Base-by-base conservation (phyloP, 164 flowering plant species). In the Santalum album region DNA sequence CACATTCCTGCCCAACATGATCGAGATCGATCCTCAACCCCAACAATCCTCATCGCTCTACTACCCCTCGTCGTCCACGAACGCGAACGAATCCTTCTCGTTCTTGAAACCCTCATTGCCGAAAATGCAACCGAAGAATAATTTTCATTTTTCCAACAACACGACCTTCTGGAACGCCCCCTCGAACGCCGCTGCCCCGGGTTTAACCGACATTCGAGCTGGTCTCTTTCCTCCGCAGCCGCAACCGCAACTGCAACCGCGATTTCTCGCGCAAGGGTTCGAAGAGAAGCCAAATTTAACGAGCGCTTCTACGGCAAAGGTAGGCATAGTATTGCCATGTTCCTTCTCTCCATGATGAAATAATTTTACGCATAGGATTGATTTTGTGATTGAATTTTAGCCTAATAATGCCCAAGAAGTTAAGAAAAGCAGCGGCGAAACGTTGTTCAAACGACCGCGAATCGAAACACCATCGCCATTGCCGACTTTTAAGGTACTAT, bases 401-500 rank as follows among this genome's bases (percentile, higher is more conserved):
- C n/a, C 27, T 1, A 65, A 52, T 12, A 59, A 9, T 29, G 34
- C 34, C 4, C 6, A 29, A 29, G 34, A 29, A 29, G 34, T 9
- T 29, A 29, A 29, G 34, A 29, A 29, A 29, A 29, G 43, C 36
- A 67, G 48, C 20, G 48, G 52, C 22, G 78, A 74, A 51, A 70
- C 76, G 3, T 53, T 58, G 16, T 53, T 70, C 51, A 83, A 81
- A 63, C 68, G 83, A 56, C 71, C 83, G 15, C 52, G 90, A 63
- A 64, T 81, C 11, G 80, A 79, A 56, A 81, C 90, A 0, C 82
- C 86, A 40, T 81, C 90, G 7, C 81, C 90, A 42, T 66, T 84
- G 39, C 87, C 90, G 53, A 81, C 84, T 59, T 81, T 84, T 58
- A 82, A 81, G 91, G 91, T 84, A 74, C 42, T 3, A 36, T 12